phyloP scores from a whole-genome alignment of 1,284 basidiomycete species.

The Rhodotorula sp. region DNA sequence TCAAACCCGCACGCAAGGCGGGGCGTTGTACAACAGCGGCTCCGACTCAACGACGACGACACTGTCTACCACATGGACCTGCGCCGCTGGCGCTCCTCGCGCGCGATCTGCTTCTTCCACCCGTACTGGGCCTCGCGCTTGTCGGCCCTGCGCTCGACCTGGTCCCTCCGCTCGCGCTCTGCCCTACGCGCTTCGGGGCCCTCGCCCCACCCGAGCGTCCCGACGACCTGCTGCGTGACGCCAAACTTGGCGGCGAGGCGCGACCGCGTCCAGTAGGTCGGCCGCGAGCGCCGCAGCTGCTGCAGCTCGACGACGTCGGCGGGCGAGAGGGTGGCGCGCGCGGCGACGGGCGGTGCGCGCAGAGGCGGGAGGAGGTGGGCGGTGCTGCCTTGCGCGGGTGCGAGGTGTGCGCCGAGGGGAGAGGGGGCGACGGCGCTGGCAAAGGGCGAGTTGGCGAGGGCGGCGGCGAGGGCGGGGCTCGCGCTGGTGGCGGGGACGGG shows the following conservation, averaged over 20 bases:
- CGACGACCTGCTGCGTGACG: conserved; percentile 26
- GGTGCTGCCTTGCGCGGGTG: neutral
- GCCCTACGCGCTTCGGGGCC: conserved; percentile 20
- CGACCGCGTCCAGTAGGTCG: conserved; percentile 14
- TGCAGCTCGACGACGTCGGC: conserved; percentile 20
- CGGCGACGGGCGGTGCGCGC: neutral
- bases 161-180: conserved; percentile 13
- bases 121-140: conserved; percentile 25
- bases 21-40: no score
- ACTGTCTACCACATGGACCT: conserved; percentile 26
- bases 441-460: conserved; percentile 7
- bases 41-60: no score
- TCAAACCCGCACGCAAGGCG: no score
- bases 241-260: conserved; percentile 31
- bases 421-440: neutral
- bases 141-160: conserved; percentile 7
- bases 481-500: neutral
- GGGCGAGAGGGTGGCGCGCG: neutral
- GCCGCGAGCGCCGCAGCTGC: conserved; percentile 12
- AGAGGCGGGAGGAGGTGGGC: conserved; percentile 10
- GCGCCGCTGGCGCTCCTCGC: conserved; percentile 35
- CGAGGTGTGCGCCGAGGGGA: neutral
- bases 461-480: neutral
- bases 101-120: conserved; percentile 37
- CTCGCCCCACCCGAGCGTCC: conserved; percentile 27